Evolutionary conservation across 306 rosid species (phyloP).

Genomic region (Sechiopsis laciniata): DNA sequence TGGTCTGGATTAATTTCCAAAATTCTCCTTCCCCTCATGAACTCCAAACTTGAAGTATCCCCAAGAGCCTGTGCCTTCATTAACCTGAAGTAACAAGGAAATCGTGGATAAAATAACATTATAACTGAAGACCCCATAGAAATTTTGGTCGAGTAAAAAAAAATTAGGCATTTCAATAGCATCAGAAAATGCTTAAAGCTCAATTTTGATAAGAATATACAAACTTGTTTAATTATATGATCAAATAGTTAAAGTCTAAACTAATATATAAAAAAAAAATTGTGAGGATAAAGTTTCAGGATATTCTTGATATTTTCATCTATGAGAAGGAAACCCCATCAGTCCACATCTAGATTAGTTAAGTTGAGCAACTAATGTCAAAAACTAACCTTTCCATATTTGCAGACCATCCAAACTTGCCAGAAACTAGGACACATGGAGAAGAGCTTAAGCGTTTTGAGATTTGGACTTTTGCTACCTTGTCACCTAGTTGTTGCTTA

Average conservation of each 20-base stretch:
- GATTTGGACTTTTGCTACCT: slow-evolving; percentile 88
- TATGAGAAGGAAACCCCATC: background rate
- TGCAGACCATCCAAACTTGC: slow-evolving; percentile 99
- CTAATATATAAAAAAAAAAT: too few relatives aligned
- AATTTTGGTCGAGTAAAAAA: background rate
- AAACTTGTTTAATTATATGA: too few relatives aligned
- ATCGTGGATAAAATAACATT: background rate
- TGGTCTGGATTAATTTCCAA: slow-evolving; percentile 94
- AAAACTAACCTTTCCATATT: slow-evolving; percentile 86
- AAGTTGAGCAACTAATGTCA: background rate
- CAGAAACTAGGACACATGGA: slow-evolving; percentile 98
- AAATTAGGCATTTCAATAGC: background rate
- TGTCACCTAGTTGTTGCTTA: slow-evolving; percentile 94
- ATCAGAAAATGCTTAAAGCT: slow-evolving; percentile 1
- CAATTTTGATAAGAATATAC: too few relatives aligned
- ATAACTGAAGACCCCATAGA: background rate
- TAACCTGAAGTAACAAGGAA: slow-evolving; percentile 45
- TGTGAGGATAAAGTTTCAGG: background rate
- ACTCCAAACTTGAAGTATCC: slow-evolving; percentile 89
- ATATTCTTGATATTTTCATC: background rate
- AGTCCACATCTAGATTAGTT: background rate
- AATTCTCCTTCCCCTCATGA: slow-evolving; percentile 97
- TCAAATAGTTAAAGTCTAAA: too few relatives aligned
- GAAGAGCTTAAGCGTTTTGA: slow-evolving; percentile 96
- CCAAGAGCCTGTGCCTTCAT: slow-evolving; percentile 99